Base-by-base conservation (phyloP, 805 yeast species). In the Metschnikowia santaceciliae region DNA sequence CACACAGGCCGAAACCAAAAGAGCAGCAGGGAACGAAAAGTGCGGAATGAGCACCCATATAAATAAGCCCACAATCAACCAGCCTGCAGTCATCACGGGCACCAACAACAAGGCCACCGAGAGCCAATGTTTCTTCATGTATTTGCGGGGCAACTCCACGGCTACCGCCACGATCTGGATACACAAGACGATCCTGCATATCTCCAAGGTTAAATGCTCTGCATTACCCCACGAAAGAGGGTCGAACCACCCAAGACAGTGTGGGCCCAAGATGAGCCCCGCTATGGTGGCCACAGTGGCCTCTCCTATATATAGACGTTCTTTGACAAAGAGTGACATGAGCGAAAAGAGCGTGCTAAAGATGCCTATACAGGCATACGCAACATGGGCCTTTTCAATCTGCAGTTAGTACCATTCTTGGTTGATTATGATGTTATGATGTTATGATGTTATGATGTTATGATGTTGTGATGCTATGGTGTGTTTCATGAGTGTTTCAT, bases 121-220 rank as follows among this genome's bases (percentile, higher is more conserved):
- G 7, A 78, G 58, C 90, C 94, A 85, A 65, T 91, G 97, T 54
- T 80, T 80, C 55, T 82, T 75, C 92, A 91, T 87, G 66, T 91
- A 90, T 64, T 87, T 88, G 50, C 88, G 81, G 15, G 97, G 97
- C 67, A 90, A 73, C 67, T 90, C 97, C 33, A 90, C 97, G 2
- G 96, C 96, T 19, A 89, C 96, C 8, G 96, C 96, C 61, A 90
- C 92, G 59, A 90, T 88, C 71, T 90, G 97, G 48, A 90, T 80
- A 63, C 92, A 84, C 60, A 90, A 72, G 3, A 90, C 92, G 14
- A 90, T 80, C 48, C 97, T 77, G 50, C 92, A 84, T 14, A 91
- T 75, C 62, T 90, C 97, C 56, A 90, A 72, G 0, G 97, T 90
- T 56, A 91, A 81, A 48, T 77, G 76, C 65, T 91, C 96, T 0